Base-by-base conservation (phyloP, 192 early-diverging fungal species). In the Coemansia sp. region DNA sequence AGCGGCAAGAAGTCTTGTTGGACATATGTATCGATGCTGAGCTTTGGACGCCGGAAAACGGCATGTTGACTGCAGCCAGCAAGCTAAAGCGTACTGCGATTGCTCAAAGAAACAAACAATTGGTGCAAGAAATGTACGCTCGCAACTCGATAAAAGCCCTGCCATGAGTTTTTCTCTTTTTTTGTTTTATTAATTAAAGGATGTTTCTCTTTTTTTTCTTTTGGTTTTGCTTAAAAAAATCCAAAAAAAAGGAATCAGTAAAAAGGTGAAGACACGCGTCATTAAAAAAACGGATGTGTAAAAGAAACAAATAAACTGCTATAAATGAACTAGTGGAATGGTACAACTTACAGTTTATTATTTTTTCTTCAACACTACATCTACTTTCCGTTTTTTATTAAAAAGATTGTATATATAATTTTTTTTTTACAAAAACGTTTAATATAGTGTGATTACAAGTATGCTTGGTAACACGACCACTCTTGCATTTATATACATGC, bases 1-100 rank as follows among this genome's bases (percentile, higher is more conserved):
- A 87, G 69, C 76, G 84, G 16, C 86, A 89, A 20, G 94, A 99
- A 75, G 73, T 89, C 60, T 59, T 97, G 31, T 75, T 84, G 20
- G 82, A 79, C 31, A 83, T 97, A 34, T 78, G 82, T 33, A 58
- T 99, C 42, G 84, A 83, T 55, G 60, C 70, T 3, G 94, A 92
- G 48, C 89, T 93, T 71, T 99, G 97, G 97, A 96, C 93, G 5
- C 86, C 94, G 16, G 87, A 96, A 82, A 93, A 90, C 80, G 88
- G 86, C 8, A 68, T 91, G 65, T 76, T 94, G 80, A 99, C 97
- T n/a, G 93, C 97, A 22, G 94, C 95, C n/a, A 91, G 90, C 78
- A 97, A 97, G 82, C 73, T 97, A 55, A 90, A 94, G 56, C 88
- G 96, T 33, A 86, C 85, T 30, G 92, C 86, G 48, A 90, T 98